A percentile compares a stretch with the other conserved stretches of the same genome.
Evolutionary conservation across 495 filamentous ascomycete genomes (phyloP).

Genomic region (Aspergillus egyptiacus): DNA sequence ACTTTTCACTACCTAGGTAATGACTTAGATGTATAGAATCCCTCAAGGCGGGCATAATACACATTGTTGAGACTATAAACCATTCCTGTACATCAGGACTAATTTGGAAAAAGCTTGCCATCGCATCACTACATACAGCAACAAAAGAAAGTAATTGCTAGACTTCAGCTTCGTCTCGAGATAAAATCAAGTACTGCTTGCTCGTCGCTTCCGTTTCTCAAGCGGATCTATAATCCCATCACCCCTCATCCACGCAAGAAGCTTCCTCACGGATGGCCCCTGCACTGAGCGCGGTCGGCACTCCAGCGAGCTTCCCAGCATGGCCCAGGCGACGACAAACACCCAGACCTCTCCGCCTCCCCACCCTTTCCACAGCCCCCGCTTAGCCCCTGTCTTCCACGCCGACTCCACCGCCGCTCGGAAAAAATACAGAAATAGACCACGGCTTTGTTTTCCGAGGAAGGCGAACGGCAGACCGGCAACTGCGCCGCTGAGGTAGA

Average conservation of each 20-base stretch:
- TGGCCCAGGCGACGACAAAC: constrained; percentile 67
- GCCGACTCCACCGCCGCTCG: constrained; percentile 68
- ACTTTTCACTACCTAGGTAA: no score
- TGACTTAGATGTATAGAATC: no score
- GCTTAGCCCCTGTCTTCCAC: constrained; percentile 89
- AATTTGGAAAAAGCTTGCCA: no score
- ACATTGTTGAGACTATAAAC: no score
- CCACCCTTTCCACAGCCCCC: constrained; percentile 73
- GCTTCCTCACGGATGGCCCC: constrained; percentile 63
- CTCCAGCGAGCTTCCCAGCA: constrained; percentile 77
- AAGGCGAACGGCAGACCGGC: constrained; percentile 75
- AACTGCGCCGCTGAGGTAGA: constrained; percentile 80
- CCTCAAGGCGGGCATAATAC: no score
- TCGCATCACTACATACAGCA: no score
- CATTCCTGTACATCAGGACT: background rate
- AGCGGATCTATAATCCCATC: constrained; percentile 54
- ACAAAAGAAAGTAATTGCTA: no score
- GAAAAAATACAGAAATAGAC: constrained; percentile 62
- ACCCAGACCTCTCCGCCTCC: constrained; percentile 77
- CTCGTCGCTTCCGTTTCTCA: constrained; percentile 24
- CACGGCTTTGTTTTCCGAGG: constrained; percentile 57
- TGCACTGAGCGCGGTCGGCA: constrained; percentile 58
- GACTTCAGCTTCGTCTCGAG: background rate
- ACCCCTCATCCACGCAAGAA: constrained; percentile 67
- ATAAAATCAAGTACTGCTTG: background rate